phyloP scores from a whole-genome alignment of 208 protist genomes.

The Acanthamoeba castellanii region DNA sequence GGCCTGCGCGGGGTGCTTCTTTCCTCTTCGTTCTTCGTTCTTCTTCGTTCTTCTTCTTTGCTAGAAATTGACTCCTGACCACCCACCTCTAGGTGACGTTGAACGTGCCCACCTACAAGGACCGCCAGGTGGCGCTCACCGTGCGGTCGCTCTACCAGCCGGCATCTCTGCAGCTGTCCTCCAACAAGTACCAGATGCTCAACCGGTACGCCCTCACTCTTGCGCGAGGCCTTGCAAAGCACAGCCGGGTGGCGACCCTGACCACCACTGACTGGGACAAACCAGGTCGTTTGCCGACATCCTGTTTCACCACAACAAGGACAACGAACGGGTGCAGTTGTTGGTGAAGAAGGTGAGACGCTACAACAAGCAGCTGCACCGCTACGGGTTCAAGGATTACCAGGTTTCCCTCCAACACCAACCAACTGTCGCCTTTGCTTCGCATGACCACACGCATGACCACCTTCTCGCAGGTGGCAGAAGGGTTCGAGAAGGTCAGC shows the following conservation, averaged over 20 bases:
- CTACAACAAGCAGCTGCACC: constrained; percentile 1
- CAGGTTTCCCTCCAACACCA: background rate
- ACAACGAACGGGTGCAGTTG: background rate
- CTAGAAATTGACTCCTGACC: background rate
- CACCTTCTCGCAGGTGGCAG: background rate
- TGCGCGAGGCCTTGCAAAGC: too few relatives aligned
- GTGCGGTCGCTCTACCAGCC: constrained; percentile 16
- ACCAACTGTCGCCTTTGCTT: too few relatives aligned
- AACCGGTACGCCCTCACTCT: background rate
- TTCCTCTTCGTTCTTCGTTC: too few relatives aligned
- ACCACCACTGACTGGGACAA: background rate
- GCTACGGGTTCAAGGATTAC: constrained; percentile 56
- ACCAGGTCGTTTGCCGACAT: background rate
- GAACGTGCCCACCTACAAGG: constrained; percentile 41
- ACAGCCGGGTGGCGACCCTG: too few relatives aligned
- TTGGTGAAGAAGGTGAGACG: background rate
- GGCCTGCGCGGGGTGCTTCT: background rate
- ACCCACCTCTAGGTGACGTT: background rate
- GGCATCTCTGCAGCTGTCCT: background rate
- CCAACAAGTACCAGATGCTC: constrained; percentile 39
- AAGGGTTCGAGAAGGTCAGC: constrained; percentile 15
- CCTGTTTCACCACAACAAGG: constrained; percentile 1
- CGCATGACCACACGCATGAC: too few relatives aligned
- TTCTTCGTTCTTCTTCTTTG: background rate
- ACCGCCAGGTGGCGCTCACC: background rate